phyloP scores from a whole-genome alignment of 164 flowering plant genomes.

The Amborella trichopoda region DNA sequence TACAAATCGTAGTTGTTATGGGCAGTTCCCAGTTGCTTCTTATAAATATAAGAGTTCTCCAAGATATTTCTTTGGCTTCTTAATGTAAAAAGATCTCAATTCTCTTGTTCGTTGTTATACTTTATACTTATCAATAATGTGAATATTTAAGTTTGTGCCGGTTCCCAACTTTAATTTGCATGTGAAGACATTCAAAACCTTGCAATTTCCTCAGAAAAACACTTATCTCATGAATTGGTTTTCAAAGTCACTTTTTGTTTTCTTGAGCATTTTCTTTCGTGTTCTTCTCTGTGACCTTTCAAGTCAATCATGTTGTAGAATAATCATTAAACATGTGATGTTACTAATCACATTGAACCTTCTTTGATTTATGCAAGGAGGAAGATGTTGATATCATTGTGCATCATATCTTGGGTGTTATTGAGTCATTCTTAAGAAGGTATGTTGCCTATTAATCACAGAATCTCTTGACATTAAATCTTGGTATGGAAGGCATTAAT shows the following conservation, averaged over 20 bases:
- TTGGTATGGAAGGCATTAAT: no score
- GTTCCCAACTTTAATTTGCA: no score
- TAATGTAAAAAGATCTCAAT: no score
- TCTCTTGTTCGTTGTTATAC: no score
- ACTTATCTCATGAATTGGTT: not conserved
- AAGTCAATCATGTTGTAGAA: not conserved
- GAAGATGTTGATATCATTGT: constrained; percentile 58
- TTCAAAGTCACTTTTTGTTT: not conserved
- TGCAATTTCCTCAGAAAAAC: not conserved
- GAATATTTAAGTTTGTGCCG: no score
- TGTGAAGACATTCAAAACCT: not conserved
- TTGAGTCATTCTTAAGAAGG: constrained; percentile 42
- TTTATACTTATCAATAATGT: no score
- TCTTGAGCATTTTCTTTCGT: not conserved
- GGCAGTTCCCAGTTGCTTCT: no score
- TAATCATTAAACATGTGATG: not conserved
- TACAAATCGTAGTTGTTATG: not conserved
- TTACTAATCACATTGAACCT: not conserved
- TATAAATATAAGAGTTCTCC: no score
- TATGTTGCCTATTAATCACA: constrained; percentile 8
- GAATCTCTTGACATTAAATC: not conserved
- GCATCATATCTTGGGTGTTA: constrained; percentile 53
- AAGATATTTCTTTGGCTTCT: no score
- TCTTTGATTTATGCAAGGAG: constrained; percentile 25
- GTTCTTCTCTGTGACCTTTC: no score